Percentiles rank a stretch among this genome's conserved stretches.
Conservation (phyloP, 2,329 filamentous ascomycete genomes). For the Decorospora gaudefroyi region DNA sequence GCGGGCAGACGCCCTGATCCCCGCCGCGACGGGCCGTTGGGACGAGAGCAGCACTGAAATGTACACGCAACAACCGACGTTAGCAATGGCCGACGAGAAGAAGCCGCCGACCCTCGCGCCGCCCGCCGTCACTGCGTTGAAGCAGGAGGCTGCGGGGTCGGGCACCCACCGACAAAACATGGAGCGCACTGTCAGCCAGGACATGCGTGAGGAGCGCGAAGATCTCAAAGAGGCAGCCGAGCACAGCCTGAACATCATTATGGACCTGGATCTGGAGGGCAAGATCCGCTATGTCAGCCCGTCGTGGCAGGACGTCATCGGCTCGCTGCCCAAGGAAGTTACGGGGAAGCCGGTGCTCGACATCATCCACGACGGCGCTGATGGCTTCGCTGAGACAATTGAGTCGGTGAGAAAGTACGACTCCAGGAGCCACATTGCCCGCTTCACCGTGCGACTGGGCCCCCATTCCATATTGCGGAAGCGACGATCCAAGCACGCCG, state of each 20-base stretch:
- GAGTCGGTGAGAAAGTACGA: slow-evolving; percentile 87
- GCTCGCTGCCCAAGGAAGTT: slow-evolving; percentile 72
- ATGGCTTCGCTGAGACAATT: slow-evolving; percentile 79
- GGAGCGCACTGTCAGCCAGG: slow-evolving; percentile 73
- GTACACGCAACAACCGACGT: slow-evolving; percentile 20
- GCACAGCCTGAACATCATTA: slow-evolving; percentile 93
- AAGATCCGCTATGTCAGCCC: slow-evolving; percentile 95
- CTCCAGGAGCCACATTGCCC: slow-evolving; percentile 80
- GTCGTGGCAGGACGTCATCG: slow-evolving; percentile 92
- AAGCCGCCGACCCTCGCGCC: slow-evolving; percentile 46
- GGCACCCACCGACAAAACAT: slow-evolving; percentile 49
- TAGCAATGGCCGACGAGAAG: slow-evolving; percentile 34
- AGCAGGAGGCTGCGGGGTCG: slow-evolving; percentile 45
- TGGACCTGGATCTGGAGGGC: slow-evolving; percentile 89
- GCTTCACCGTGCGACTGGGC: slow-evolving; percentile 46
- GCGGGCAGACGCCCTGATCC: slow-evolving; percentile 30
- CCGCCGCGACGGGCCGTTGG: slow-evolving; percentile 18
- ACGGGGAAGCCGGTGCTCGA: slow-evolving; percentile 79
- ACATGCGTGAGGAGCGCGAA: slow-evolving; percentile 90
- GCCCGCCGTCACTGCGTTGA: slow-evolving; percentile 52
- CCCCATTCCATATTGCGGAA: slow-evolving; percentile 43
- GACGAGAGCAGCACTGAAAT: slow-evolving; percentile 10
- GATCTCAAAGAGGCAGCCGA: slow-evolving; percentile 94
- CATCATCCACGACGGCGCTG: slow-evolving; percentile 77
- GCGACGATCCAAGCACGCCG: slow-evolving; percentile 31